phyloP scores from a whole-genome alignment of 257 asterid genomes.

The Prunella vulgaris region DNA sequence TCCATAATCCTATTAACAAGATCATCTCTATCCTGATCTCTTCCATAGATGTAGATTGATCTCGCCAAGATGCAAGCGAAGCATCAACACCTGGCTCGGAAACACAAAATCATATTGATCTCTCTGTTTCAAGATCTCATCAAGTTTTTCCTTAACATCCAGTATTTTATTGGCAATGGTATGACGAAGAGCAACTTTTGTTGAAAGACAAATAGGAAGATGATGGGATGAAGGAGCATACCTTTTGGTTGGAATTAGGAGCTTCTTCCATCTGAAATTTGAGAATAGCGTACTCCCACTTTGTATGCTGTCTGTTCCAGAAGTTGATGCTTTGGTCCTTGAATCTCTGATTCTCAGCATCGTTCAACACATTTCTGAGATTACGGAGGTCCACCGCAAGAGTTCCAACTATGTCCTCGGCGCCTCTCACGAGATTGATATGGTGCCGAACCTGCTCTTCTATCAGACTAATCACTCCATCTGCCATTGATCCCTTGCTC shows the following conservation, averaged over 20 bases:
- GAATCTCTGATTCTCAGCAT: not conserved
- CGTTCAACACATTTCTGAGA: not conserved
- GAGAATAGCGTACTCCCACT: not conserved
- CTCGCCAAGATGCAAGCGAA: not conserved
- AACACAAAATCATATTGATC: not conserved
- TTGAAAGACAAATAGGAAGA: not conserved
- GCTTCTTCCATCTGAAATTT: not conserved
- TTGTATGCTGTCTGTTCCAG: not conserved
- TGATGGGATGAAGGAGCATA: not conserved
- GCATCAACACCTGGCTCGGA: not conserved
- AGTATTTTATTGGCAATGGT: not conserved
- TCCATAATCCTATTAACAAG: not conserved
- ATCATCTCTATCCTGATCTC: not conserved
- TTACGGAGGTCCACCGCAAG: not conserved
- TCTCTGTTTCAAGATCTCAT: not conserved
- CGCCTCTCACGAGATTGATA: not conserved
- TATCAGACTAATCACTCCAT: not conserved
- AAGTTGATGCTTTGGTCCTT: not conserved
- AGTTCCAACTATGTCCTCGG: not conserved
- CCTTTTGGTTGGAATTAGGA: not conserved
- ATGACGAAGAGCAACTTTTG: not conserved
- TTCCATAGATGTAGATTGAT: not conserved
- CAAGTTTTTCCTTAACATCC: not conserved
- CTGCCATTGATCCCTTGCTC: not conserved
- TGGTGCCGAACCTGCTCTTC: not conserved